Evolutionary conservation across 2,329 filamentous ascomycete genomes (phyloP), one percentile per base, ranked within the genome.

Genomic region (Fusarium tricinctum): DNA sequence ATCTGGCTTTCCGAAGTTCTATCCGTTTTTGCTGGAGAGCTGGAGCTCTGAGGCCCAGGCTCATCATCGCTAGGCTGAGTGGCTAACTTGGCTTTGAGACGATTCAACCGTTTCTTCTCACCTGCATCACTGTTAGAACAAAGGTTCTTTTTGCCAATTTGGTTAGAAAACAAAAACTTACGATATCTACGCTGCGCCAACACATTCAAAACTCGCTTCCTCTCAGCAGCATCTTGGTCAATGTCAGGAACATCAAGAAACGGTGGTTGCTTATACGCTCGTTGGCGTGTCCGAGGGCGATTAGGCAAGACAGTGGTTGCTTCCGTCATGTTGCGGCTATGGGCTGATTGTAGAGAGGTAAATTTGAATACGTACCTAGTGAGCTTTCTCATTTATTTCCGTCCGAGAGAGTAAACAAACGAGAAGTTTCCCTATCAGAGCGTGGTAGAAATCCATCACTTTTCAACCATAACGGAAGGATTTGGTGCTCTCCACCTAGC

Each of bases 181-280:
- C 84, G 78, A 56, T 87, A 88, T 77, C 85, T 78, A 45, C 85
- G 79, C 63, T 87, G 85, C 1, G 85, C 85, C 35, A 88, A 74
- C 12, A 87, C 82, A 55, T 86, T 87, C 22, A 87, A 66, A 1
- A 86, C 78, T 13, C 85, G 78, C 72, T 87, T 88, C 22, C 85
- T 78, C 74, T 87, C 85, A 4, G 80, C 77, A 2, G 85, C 82
- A 75, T 87, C 80, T 22, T 86, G 78, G 7, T 84, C 81, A 19
- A 85, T 83, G 48, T 84, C 73, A 7, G 84, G 84, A 8, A 86
- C 79, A 2, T 77, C 75, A 8, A 86, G 73, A 4, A 72, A n/a
- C 7, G 79, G 76, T 4, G 80, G 78, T 19, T 79, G 61, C 68
- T 83, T 84, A 63, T 79, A 74, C 12, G 75, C 61, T 38, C 82